Percentiles rank a stretch among this genome's conserved stretches.
Conservation (phyloP, 1,139 yeast species). For the Diutina rugosa region DNA sequence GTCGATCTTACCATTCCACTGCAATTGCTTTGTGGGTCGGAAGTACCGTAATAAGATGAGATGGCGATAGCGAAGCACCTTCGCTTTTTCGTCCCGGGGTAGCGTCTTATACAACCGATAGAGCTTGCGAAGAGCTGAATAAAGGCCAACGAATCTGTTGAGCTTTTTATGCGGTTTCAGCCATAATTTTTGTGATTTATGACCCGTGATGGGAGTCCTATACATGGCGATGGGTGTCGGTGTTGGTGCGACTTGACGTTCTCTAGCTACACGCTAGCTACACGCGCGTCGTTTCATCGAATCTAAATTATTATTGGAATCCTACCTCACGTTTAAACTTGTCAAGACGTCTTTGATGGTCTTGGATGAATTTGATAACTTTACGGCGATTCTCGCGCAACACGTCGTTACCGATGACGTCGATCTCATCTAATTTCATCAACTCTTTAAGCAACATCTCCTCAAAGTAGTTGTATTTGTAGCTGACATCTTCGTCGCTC, state of each 20-base stretch:
- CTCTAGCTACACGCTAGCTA: background rate
- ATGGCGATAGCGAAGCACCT: background rate
- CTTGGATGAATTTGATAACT: slow-evolving; percentile 48
- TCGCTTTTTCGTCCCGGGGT: background rate
- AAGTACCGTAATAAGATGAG: background rate
- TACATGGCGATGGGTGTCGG: background rate
- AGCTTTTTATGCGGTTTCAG: background rate
- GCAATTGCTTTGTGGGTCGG: background rate
- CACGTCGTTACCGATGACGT: slow-evolving; percentile 33
- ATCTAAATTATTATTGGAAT: background rate
- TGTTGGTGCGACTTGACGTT: background rate
- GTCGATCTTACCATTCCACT: background rate
- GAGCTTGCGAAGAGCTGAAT: background rate
- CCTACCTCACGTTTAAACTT: slow-evolving; percentile 16
- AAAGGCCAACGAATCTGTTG: background rate
- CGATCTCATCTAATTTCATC: slow-evolving; percentile 54
- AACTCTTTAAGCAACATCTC: slow-evolving; percentile 57
- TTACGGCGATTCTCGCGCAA: slow-evolving; percentile 47
- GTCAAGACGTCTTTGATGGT: slow-evolving; percentile 47
- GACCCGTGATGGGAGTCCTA: background rate
- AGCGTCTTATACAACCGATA: background rate
- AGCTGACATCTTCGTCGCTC: slow-evolving; percentile 27
- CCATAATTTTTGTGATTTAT: too few relatives aligned
- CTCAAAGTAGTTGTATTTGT: slow-evolving; percentile 44
- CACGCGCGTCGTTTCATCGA: background rate